Conservation (phyloP, 2,329 filamentous ascomycete genomes). For the Neodidymelliopsis sp. region DNA sequence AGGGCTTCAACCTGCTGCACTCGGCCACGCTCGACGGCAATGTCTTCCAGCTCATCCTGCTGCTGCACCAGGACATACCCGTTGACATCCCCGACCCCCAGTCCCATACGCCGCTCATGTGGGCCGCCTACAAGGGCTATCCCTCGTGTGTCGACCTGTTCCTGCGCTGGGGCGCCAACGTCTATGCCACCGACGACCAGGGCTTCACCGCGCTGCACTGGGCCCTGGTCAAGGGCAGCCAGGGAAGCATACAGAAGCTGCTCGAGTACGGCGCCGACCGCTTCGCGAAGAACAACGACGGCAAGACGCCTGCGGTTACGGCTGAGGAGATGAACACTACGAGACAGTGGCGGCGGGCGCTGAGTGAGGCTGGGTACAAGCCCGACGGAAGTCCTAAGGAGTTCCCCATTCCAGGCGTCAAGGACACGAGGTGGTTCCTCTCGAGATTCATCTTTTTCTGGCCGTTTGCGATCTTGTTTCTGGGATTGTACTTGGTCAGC, state of each 20-base stretch:
- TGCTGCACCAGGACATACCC: slow-evolving; percentile 93
- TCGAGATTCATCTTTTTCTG: slow-evolving; percentile 88
- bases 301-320: slow-evolving; percentile 87
- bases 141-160: slow-evolving; percentile 91
- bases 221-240: slow-evolving; percentile 92
- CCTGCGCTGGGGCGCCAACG: slow-evolving; percentile 92
- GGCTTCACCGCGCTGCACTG: slow-evolving; percentile 96
- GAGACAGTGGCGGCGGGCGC: slow-evolving; percentile 80
- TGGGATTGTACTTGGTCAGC: slow-evolving; percentile 74
- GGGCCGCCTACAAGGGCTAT: slow-evolving; percentile 98
- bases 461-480: slow-evolving; percentile 80
- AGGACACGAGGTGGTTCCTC: slow-evolving; percentile 80
- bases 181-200: slow-evolving; percentile 87
- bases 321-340: slow-evolving; percentile 90
- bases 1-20: slow-evolving; percentile 98
- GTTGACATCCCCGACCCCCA: slow-evolving; percentile 90
- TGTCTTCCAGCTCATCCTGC: slow-evolving; percentile 83
- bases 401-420: slow-evolving; percentile 77
- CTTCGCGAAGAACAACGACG: slow-evolving; percentile 86
- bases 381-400: slow-evolving; percentile 76
- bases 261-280: slow-evolving; percentile 95
- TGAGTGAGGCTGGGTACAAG: slow-evolving; percentile 85
- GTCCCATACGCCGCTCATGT: slow-evolving; percentile 96
- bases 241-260: slow-evolving; percentile 88
- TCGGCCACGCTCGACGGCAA: slow-evolving; percentile 98